These are phyloP conservation scores for Phoma sp. DNA, from an alignment of 2,329 filamentous ascomycete genomes.

Conservation along the genomic window DNA sequence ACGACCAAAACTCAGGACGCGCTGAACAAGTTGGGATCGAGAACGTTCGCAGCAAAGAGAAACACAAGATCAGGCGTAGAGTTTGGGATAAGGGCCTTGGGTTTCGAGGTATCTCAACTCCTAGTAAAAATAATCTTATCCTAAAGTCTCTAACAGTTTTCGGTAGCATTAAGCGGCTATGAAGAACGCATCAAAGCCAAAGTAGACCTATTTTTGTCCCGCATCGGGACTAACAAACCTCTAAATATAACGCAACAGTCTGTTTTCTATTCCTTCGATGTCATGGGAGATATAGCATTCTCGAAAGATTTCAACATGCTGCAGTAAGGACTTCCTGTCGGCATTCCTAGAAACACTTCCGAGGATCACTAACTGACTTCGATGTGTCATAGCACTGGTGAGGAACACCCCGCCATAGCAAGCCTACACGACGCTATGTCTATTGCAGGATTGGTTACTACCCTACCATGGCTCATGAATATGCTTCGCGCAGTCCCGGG, in stretches of 20 bases:
- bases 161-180: neutral
- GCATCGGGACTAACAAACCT: neutral
- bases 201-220: neutral
- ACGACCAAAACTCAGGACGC: conserved; percentile 8
- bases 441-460: conserved; percentile 27
- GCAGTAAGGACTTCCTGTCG: neutral
- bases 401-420: conserved; percentile 30
- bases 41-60: conserved; percentile 2
- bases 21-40: conserved; percentile 2
- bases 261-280: conserved; percentile 52
- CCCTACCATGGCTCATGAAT: conserved; percentile 40
- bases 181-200: conserved; percentile 2
- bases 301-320: conserved; percentile 44
- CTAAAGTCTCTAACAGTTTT: neutral
- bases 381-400: neutral
- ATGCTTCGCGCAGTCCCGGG: conserved; percentile 28
- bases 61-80: conserved; percentile 1
- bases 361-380: neutral
- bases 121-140: neutral
- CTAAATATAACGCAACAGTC: conserved; percentile 43
- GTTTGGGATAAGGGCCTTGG: conserved; percentile 11
- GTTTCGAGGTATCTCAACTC: neutral
- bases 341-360: neutral
- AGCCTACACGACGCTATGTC: conserved; percentile 39
- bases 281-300: conserved; percentile 54